These are phyloP conservation scores for Didymella arachidicola DNA, from an alignment of 2,329 filamentous ascomycete genomes.

Conservation along the genomic window DNA sequence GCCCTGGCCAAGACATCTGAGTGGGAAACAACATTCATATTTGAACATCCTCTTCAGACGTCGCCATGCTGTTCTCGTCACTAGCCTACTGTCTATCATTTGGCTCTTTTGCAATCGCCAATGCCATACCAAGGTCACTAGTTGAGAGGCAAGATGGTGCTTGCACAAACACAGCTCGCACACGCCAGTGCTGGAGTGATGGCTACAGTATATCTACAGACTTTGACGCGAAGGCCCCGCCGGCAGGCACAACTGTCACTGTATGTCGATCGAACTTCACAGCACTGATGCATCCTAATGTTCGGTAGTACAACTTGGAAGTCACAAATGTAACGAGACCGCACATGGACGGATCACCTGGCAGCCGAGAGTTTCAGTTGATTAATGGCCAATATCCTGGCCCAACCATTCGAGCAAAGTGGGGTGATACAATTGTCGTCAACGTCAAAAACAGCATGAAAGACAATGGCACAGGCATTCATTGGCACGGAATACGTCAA, in stretches of 20 bases:
- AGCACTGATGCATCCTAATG: conserved; percentile 5
- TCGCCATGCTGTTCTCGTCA: conserved; percentile 37
- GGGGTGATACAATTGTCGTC: conserved; percentile 53
- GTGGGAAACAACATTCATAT: conserved; percentile 2
- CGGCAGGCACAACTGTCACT: conserved; percentile 47
- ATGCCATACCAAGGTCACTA: conserved; percentile 34
- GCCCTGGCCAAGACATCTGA: not conserved
- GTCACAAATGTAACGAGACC: conserved; percentile 52
- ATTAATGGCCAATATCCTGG: conserved; percentile 68
- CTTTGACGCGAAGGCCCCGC: conserved; percentile 55
- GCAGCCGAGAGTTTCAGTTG: conserved; percentile 52
- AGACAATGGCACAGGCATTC: conserved; percentile 60
- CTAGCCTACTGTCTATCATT: conserved; percentile 38
- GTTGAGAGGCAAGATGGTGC: conserved; percentile 44
- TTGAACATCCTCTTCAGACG: conserved; percentile 7
- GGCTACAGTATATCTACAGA: conserved; percentile 57
- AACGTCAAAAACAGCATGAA: conserved; percentile 50
- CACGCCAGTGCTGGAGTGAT: conserved; percentile 53
- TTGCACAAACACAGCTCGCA: conserved; percentile 53
- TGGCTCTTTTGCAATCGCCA: conserved; percentile 37
- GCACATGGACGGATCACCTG: conserved; percentile 51
- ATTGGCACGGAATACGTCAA: conserved; percentile 60
- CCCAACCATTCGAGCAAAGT: conserved; percentile 54
- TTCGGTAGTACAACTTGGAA: conserved; percentile 48
- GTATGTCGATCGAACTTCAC: conserved; percentile 22